phyloP scores from a whole-genome alignment of 768 basidiomycete genomes.

The Austroboletus eburneus region DNA sequence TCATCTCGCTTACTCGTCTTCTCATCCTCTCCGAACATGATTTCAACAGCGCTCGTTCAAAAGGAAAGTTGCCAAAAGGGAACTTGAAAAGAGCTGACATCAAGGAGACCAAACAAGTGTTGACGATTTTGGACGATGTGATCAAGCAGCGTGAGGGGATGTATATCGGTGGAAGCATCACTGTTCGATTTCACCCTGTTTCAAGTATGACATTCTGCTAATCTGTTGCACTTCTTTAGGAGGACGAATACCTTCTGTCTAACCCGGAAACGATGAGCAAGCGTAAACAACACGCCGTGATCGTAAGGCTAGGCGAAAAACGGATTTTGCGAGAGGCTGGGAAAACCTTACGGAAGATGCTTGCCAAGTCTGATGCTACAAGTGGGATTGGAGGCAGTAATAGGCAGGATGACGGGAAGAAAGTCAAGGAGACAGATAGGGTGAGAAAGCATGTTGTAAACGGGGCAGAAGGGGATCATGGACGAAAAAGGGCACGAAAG shows the following conservation, averaged over 20 bases:
- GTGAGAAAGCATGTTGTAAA: slow-evolving; percentile 16
- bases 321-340: slow-evolving; percentile 45
- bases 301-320: slow-evolving; percentile 82
- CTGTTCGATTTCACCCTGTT: slow-evolving; percentile 32
- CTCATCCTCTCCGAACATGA: slow-evolving; percentile 53
- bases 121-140: slow-evolving; percentile 47
- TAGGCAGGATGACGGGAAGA: slow-evolving; percentile 1
- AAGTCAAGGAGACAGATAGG: background rate
- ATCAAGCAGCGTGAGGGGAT: slow-evolving; percentile 48
- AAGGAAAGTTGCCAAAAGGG: slow-evolving; percentile 72
- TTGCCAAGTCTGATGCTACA: slow-evolving; percentile 1
- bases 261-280: slow-evolving; percentile 25
- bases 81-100: slow-evolving; percentile 28
- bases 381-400: background rate
- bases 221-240: slow-evolving; percentile 30
- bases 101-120: slow-evolving; percentile 22
- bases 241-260: slow-evolving; percentile 44
- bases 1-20: slow-evolving; percentile 64
- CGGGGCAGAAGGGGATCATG: slow-evolving; percentile 4
- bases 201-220: background rate
- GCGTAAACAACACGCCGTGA: slow-evolving; percentile 57
- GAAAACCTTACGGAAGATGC: slow-evolving; percentile 7
- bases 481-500: slow-evolving; percentile 20
- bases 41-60: slow-evolving; percentile 55
- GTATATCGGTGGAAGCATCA: slow-evolving; percentile 32